Evolutionary conservation across 495 filamentous ascomycete species (phyloP).

Genomic region (Glarea lozoyensis): DNA sequence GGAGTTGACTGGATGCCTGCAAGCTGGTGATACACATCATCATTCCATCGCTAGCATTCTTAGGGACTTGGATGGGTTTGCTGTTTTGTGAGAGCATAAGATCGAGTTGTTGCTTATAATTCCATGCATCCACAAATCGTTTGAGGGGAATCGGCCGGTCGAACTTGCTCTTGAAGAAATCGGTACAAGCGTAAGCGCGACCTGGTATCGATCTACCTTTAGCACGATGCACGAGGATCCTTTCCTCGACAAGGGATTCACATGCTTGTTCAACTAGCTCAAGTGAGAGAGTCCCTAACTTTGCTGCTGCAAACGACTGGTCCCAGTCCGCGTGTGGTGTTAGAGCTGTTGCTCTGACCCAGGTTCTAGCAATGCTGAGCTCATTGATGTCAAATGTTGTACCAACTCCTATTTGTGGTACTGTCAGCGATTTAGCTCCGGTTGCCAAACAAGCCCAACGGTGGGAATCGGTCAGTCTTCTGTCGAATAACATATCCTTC

Average conservation of each 20-base stretch:
- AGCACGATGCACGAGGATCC: conserved; percentile 50
- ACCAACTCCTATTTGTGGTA: neutral
- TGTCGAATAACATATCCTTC: conserved; percentile 22
- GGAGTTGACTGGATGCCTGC: conserved; percentile 47
- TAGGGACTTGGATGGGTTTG: conserved; percentile 26
- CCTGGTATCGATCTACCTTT: conserved; percentile 42
- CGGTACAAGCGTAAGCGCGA: conserved; percentile 50
- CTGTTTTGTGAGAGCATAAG: conserved; percentile 33
- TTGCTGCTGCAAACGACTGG: conserved; percentile 28
- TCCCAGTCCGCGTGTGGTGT: conserved; percentile 43
- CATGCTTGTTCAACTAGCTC: conserved; percentile 46
- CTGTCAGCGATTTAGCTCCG: too few relatives aligned
- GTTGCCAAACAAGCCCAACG: too few relatives aligned
- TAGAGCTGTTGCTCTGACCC: conserved; percentile 48
- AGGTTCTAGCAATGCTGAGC: conserved; percentile 44
- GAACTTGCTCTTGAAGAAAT: conserved; percentile 41
- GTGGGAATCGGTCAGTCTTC: conserved; percentile 11
- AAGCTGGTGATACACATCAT: conserved; percentile 65
- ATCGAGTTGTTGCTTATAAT: conserved; percentile 54
- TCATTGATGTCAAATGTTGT: neutral
- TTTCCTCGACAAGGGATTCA: conserved; percentile 46
- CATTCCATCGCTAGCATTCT: conserved; percentile 51
- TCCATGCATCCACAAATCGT: conserved; percentile 41
- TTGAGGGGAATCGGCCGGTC: conserved; percentile 34
- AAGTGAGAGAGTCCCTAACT: conserved; percentile 32